phyloP scores from a whole-genome alignment of 768 basidiomycete genomes.

The Phylloporus rhodoxanthus region DNA sequence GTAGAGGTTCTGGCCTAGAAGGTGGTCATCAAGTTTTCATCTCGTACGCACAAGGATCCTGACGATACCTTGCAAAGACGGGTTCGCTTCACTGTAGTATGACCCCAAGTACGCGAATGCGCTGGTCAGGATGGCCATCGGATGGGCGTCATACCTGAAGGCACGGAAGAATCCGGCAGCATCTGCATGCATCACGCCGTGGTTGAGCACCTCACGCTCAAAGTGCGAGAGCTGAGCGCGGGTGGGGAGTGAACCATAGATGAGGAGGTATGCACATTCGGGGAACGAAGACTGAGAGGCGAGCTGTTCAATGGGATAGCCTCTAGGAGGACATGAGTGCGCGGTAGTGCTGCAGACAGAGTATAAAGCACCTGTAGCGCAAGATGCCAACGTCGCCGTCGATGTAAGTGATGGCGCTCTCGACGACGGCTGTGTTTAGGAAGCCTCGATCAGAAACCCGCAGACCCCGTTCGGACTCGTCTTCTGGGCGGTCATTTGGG shows the following conservation, averaged over 20 bases:
- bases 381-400: slow-evolving; percentile 84
- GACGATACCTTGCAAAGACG: slow-evolving; percentile 65
- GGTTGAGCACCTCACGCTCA: slow-evolving; percentile 72
- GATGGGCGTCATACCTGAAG: slow-evolving; percentile 87
- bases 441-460: slow-evolving; percentile 77
- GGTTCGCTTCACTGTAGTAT: slow-evolving; percentile 84
- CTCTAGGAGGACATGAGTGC: slow-evolving; percentile 39
- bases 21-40: slow-evolving; percentile 1
- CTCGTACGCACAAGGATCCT: background rate
- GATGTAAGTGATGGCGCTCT: slow-evolving; percentile 82
- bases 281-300: slow-evolving; percentile 75
- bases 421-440: slow-evolving; percentile 75
- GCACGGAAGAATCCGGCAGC: slow-evolving; percentile 64
- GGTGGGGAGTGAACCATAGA: slow-evolving; percentile 79
- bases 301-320: slow-evolving; percentile 90
- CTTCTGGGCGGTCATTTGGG: slow-evolving; percentile 65
- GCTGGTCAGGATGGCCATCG: slow-evolving; percentile 85
- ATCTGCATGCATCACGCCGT: slow-evolving; percentile 62
- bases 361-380: slow-evolving; percentile 56
- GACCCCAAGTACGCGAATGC: slow-evolving; percentile 86
- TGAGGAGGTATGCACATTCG: slow-evolving; percentile 79
- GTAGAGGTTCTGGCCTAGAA: slow-evolving; percentile 67
- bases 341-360: background rate
- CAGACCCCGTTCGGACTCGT: slow-evolving; percentile 77
- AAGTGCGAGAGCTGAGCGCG: slow-evolving; percentile 56